These are phyloP conservation scores for Kockovaella imperatae DNA, from an alignment of 768 basidiomycete species.

Conservation along the genomic window DNA sequence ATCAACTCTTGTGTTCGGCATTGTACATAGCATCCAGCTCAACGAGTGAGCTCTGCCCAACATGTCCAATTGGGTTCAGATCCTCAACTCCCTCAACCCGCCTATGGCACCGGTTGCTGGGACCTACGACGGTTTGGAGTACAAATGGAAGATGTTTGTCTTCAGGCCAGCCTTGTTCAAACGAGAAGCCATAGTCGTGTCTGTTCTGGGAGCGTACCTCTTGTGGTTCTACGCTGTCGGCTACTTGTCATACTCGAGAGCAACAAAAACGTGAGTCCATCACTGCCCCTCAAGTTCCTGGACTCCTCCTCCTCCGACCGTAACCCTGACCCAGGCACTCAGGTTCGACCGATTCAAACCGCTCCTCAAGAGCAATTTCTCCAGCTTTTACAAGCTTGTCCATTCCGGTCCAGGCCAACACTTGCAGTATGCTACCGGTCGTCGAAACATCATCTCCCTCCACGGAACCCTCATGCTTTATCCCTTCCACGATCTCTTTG, in stretches of 20 bases:
- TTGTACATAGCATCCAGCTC: no score
- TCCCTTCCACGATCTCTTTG: constrained; percentile 76
- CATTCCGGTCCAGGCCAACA: constrained; percentile 45
- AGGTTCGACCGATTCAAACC: constrained; percentile 60
- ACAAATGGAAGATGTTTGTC: constrained; percentile 63
- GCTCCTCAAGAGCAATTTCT: constrained; percentile 66
- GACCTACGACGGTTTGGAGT: constrained; percentile 71
- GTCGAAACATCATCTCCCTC: constrained; percentile 65
- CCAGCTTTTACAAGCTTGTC: constrained; percentile 37
- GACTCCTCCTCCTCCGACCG: background rate
- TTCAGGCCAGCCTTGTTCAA: constrained; percentile 79
- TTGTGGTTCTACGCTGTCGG: constrained; percentile 58
- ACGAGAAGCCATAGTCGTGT: constrained; percentile 57
- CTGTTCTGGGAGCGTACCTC: constrained; percentile 54
- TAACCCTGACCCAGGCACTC: background rate
- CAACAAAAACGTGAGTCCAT: constrained; percentile 58
- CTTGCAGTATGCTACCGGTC: constrained; percentile 79
- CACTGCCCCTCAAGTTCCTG: constrained; percentile 11
- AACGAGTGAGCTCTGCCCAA: no score
- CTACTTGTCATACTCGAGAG: constrained; percentile 56
- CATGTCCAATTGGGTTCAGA: no score
- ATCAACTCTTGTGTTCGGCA: no score
- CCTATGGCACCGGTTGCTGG: no score
- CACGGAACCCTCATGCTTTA: constrained; percentile 70
- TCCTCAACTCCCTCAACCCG: no score